These are phyloP conservation scores for Medicago ruthenica DNA, from an alignment of 306 rosid species.

Conservation along the genomic window DNA sequence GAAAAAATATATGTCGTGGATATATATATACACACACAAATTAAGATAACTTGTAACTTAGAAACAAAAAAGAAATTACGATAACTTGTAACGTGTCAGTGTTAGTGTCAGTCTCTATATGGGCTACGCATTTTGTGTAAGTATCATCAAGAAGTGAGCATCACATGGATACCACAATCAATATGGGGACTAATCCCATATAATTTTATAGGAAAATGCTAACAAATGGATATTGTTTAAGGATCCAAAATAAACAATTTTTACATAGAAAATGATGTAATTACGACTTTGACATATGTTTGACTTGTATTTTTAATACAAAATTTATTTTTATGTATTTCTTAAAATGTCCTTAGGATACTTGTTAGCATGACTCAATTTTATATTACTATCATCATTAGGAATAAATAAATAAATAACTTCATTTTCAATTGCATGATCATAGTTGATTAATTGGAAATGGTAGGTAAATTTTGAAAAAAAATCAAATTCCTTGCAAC, in stretches of 20 bases:
- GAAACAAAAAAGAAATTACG: too few species aligned
- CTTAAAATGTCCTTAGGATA: too few species aligned
- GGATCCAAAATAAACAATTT: too few species aligned
- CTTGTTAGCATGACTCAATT: too few species aligned
- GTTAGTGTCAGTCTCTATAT: not conserved
- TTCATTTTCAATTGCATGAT: conserved; percentile 30
- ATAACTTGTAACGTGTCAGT: conserved; percentile 8
- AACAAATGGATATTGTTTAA: too few species aligned
- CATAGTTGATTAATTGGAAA: conserved; percentile 35
- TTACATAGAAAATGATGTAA: too few species aligned
- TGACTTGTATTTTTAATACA: too few species aligned
- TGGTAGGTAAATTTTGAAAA: conserved; percentile 42
- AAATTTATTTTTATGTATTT: too few species aligned
- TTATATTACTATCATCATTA: not conserved
- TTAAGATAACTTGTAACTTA: too few species aligned
- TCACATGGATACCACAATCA: not conserved
- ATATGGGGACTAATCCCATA: conserved; percentile 10
- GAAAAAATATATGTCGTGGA: too few species aligned
- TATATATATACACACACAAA: too few species aligned
- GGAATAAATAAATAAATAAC: not conserved
- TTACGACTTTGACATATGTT: too few species aligned
- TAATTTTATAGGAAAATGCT: conserved; percentile 4
- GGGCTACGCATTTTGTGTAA: not conserved
- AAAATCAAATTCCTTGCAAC: conserved; percentile 15
- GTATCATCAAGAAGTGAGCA: not conserved